Evolutionary conservation across 1,139 yeast genomes (phyloP).

Genomic region (Yamadazyma triangularis): DNA sequence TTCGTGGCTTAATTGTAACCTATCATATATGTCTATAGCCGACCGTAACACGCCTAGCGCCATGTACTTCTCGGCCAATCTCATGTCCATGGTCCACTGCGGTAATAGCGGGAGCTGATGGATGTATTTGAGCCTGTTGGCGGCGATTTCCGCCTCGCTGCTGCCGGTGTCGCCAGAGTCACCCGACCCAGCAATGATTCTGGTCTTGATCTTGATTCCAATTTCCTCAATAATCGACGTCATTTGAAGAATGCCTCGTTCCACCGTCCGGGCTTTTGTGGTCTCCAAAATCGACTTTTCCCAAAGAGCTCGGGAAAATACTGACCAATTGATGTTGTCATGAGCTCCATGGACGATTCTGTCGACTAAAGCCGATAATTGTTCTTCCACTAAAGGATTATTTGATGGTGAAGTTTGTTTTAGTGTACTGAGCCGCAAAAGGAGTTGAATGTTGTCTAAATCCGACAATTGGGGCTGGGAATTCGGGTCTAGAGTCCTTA

Average conservation of each 20-base stretch:
- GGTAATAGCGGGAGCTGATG: slow-evolving; percentile 78
- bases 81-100: slow-evolving; percentile 80
- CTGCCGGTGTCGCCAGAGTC: slow-evolving; percentile 17
- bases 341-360: slow-evolving; percentile 59
- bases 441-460: slow-evolving; percentile 67
- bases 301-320: slow-evolving; percentile 86
- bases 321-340: slow-evolving; percentile 62
- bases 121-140: slow-evolving; percentile 60
- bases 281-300: slow-evolving; percentile 84
- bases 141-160: slow-evolving; percentile 30
- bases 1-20: slow-evolving; percentile 73
- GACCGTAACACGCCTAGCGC: slow-evolving; percentile 81
- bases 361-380: slow-evolving; percentile 66
- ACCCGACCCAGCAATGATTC: slow-evolving; percentile 51
- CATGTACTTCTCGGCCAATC: slow-evolving; percentile 83
- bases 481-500: slow-evolving; percentile 69
- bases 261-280: slow-evolving; percentile 77
- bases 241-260: slow-evolving; percentile 91
- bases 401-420: slow-evolving; percentile 71
- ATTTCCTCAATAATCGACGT: slow-evolving; percentile 88
- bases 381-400: slow-evolving; percentile 73
- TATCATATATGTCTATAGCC: slow-evolving; percentile 84
- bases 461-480: slow-evolving; percentile 70
- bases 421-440: slow-evolving; percentile 62
- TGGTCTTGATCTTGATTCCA: slow-evolving; percentile 62